Conservation (phyloP, 2,329 filamentous ascomycete species). For the Exophiala sideris region DNA sequence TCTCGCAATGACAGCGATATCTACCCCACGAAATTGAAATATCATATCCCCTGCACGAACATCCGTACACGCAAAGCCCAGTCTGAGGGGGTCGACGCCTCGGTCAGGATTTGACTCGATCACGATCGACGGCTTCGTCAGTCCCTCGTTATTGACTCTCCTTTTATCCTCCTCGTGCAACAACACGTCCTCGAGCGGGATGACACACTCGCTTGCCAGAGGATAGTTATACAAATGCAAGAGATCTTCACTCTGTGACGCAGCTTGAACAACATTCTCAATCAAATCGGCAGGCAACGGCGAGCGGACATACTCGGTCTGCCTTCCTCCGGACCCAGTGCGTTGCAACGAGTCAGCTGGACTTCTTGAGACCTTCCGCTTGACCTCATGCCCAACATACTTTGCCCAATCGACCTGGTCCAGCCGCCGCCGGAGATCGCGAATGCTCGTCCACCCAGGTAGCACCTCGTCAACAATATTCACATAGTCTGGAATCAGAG, state of each 20-base stretch:
- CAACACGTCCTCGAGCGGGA: constrained; percentile 15
- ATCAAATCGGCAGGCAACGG: constrained; percentile 21
- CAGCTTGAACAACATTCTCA: constrained; percentile 18
- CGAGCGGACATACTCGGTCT: constrained; percentile 8
- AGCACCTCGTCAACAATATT: constrained; percentile 16
- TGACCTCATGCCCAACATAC: constrained; percentile 25
- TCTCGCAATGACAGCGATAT: constrained; percentile 22
- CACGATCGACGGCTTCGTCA: constrained; percentile 19
- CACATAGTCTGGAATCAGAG: constrained; percentile 20
- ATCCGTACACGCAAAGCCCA: constrained; percentile 26
- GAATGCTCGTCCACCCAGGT: constrained; percentile 24
- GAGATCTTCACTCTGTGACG: constrained; percentile 11
- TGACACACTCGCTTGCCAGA: constrained; percentile 1
- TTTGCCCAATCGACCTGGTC: constrained; percentile 25
- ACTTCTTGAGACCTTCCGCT: background rate
- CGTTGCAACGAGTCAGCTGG: background rate
- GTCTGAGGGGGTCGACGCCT: constrained; percentile 14
- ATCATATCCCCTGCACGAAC: constrained; percentile 20
- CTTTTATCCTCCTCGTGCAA: constrained; percentile 21
- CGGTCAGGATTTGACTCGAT: constrained; percentile 17
- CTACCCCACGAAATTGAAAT: constrained; percentile 22
- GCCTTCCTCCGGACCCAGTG: background rate
- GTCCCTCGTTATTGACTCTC: constrained; percentile 5
- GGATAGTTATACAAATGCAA: constrained; percentile 23
- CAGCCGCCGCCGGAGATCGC: constrained; percentile 23